Conservation (phyloP, 306 rosid genomes). For the Abrus pulchellus region DNA sequence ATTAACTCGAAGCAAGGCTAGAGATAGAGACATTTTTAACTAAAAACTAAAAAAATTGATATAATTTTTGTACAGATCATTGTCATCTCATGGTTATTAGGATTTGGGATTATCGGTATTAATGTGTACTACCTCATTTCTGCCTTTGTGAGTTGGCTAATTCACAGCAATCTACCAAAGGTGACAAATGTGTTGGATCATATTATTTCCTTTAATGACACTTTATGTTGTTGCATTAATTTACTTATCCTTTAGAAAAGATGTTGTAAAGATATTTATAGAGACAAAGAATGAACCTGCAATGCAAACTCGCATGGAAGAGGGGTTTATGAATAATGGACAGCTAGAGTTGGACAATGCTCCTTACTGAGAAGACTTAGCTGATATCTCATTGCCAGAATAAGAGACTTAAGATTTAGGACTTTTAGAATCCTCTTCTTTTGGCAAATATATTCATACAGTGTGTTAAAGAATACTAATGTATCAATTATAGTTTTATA, state of each 20-base stretch:
- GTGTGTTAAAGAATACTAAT: too few relatives aligned
- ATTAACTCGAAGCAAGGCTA: background rate
- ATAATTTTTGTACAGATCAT: constrained; percentile 60
- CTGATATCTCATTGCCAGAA: constrained; percentile 59
- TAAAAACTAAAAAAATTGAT: background rate
- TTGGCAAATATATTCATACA: too few relatives aligned
- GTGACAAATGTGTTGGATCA: constrained; percentile 70
- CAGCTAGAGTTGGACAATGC: constrained; percentile 39
- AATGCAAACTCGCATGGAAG: constrained; percentile 65
- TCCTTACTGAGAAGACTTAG: constrained; percentile 77
- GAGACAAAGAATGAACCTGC: constrained; percentile 56
- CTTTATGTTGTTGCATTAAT: constrained; percentile 62
- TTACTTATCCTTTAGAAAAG: constrained; percentile 76
- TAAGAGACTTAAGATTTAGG: constrained; percentile 15
- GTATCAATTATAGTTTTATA: too few relatives aligned
- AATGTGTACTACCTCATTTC: constrained; percentile 86
- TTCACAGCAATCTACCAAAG: constrained; percentile 70
- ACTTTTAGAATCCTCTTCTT: too few relatives aligned
- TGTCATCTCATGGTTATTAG: constrained; percentile 77
- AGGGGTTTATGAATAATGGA: constrained; percentile 48
- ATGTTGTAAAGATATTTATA: constrained; percentile 59
- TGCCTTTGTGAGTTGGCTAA: constrained; percentile 76
- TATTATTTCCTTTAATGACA: constrained; percentile 85
- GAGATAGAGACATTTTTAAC: background rate
- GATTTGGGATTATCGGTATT: constrained; percentile 70